Percentiles rank a stretch among this genome's conserved stretches.
These are phyloP conservation scores for Cicer arietinum DNA, from an alignment of 306 rosid genomes.

Conservation along the genomic window DNA sequence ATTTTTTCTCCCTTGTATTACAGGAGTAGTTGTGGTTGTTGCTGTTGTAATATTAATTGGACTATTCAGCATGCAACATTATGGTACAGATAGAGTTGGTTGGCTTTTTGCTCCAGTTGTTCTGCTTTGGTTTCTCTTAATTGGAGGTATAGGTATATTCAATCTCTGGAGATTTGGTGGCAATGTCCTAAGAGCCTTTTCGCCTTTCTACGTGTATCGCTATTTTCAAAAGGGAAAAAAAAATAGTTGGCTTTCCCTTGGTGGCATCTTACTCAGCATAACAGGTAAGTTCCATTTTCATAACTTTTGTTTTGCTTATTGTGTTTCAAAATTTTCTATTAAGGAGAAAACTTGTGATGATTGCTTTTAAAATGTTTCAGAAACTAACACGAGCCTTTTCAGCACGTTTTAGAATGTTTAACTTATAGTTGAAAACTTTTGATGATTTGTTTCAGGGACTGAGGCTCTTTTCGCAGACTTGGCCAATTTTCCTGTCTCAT, in stretches of 20 bases:
- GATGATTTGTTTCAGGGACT: constrained; percentile 72
- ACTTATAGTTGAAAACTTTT: constrained; percentile 42
- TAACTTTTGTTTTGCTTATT: constrained; percentile 18
- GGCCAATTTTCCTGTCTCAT: constrained; percentile 88
- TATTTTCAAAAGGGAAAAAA: constrained; percentile 69
- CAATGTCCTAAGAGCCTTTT: constrained; percentile 77
- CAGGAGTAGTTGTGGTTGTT: constrained; percentile 85
- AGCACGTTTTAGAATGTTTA: background rate
- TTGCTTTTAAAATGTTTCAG: constrained; percentile 52
- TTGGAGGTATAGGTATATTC: constrained; percentile 90
- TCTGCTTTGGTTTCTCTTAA: constrained; percentile 88
- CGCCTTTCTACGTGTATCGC: constrained; percentile 74
- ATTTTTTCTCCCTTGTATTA: constrained; percentile 23
- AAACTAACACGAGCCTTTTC: constrained; percentile 45
- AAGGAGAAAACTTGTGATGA: constrained; percentile 42
- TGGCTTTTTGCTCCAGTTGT: constrained; percentile 99
- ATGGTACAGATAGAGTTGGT: constrained; percentile 93
- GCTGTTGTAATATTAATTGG: constrained; percentile 85
- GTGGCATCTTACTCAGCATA: constrained; percentile 95
- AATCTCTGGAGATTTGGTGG: constrained; percentile 76
- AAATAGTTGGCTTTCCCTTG: constrained; percentile 89
- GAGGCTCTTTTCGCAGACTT: constrained; percentile 99
- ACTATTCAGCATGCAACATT: constrained; percentile 91
- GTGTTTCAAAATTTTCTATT: constrained; percentile 16
- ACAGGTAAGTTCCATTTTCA: constrained; percentile 64